Conservation (phyloP, 2,329 filamentous ascomycete species). For the Penicillium sp. region DNA sequence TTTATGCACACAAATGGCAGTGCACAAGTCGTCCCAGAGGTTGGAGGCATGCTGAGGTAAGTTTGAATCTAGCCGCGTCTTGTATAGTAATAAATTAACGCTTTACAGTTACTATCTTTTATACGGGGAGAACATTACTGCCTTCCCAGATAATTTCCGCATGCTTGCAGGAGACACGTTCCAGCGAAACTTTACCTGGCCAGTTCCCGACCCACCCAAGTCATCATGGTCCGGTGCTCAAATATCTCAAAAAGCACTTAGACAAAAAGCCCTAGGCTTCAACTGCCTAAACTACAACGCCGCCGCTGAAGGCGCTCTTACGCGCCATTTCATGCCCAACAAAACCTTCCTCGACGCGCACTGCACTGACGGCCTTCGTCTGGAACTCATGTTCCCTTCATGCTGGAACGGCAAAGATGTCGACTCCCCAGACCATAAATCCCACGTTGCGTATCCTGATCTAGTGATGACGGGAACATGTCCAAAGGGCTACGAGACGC, state of each 20-base stretch:
- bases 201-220: constrained; percentile 67
- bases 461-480: constrained; percentile 75
- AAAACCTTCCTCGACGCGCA: constrained; percentile 78
- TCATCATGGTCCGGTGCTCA: constrained; percentile 67
- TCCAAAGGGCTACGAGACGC: constrained; percentile 66
- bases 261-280: constrained; percentile 84
- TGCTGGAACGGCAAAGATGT: constrained; percentile 78
- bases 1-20: constrained; percentile 70
- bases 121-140: constrained; percentile 62
- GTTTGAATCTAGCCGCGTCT: constrained; percentile 37
- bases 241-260: constrained; percentile 68
- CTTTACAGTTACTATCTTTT: constrained; percentile 76
- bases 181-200: constrained; percentile 68
- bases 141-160: constrained; percentile 74
- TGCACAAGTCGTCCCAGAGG: constrained; percentile 68
- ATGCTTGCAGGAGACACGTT: constrained; percentile 77
- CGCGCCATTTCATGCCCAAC: constrained; percentile 77
- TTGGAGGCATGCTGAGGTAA: constrained; percentile 83
- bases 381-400: constrained; percentile 84
- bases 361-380: constrained; percentile 76
- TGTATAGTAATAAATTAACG: background rate
- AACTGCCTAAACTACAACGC: constrained; percentile 85
- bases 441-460: constrained; percentile 75
- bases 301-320: constrained; percentile 69
- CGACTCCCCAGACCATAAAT: constrained; percentile 55